A percentile compares a stretch with the other conserved stretches of the same genome.
phyloP scores from a whole-genome alignment of 257 asterid genomes.

The Fraxinus anomala region DNA sequence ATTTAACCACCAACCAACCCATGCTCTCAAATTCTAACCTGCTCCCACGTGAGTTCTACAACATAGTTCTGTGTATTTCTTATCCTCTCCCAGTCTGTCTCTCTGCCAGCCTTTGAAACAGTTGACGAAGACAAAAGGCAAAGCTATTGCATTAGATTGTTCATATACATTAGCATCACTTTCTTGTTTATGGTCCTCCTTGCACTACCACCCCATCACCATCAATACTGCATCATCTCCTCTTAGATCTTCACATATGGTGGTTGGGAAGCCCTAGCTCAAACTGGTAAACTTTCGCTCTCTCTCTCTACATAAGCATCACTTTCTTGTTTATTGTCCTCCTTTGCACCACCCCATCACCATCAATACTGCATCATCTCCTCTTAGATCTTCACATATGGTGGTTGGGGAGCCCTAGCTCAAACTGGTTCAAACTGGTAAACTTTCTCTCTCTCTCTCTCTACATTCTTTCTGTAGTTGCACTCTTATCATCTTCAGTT shows the following conservation, averaged over 20 bases:
- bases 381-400: not conserved
- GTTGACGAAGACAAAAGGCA: conserved; percentile 7
- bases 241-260: not conserved
- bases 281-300: not conserved
- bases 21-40: not conserved
- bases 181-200: conserved; percentile 1
- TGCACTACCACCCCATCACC: not conserved
- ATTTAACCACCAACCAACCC: too few species aligned
- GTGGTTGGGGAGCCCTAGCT: not conserved
- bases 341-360: not conserved
- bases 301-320: not conserved
- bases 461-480: not conserved
- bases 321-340: not conserved
- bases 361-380: not conserved
- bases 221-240: not conserved
- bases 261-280: not conserved
- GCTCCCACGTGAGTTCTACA: not conserved
- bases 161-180: not conserved
- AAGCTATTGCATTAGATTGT: conserved; percentile 6
- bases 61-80: not conserved
- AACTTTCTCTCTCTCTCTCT: not conserved
- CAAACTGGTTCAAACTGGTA: not conserved
- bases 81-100: not conserved
- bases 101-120: not conserved
- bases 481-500: not conserved